phyloP scores from a whole-genome alignment of 192 early-diverging fungal species.

The Linnemannia schmuckeri region DNA sequence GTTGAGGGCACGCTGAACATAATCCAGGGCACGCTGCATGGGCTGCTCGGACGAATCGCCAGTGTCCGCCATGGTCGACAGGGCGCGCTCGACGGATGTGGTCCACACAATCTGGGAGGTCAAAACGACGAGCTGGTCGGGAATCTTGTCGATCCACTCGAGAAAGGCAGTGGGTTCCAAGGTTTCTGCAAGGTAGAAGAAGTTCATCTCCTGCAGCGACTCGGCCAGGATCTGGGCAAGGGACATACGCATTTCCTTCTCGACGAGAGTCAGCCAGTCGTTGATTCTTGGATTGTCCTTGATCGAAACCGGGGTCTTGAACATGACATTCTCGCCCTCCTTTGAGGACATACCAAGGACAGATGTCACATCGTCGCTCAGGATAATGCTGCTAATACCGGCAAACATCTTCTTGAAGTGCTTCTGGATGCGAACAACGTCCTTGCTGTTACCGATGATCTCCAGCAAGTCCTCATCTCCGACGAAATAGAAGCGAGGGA shows the following conservation, averaged over 20 bases:
- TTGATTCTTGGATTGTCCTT: constrained; percentile 93
- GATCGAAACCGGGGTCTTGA: constrained; percentile 84
- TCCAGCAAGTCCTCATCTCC: constrained; percentile 99
- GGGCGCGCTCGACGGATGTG: constrained; percentile 82
- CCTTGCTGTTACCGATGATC: constrained; percentile 98
- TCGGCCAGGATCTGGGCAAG: constrained; percentile 83
- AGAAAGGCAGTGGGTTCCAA: constrained; percentile 73
- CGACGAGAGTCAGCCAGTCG: constrained; percentile 95
- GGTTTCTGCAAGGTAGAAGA: constrained; percentile 67
- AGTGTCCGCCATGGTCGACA: constrained; percentile 61
- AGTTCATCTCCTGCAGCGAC: constrained; percentile 76
- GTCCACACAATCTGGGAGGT: constrained; percentile 95
- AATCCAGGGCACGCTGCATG: constrained; percentile 68
- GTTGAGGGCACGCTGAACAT: constrained; percentile 81
- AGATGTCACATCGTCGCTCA: constrained; percentile 80
- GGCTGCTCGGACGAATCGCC: constrained; percentile 55
- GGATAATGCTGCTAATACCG: constrained; percentile 86
- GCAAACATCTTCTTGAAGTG: constrained; percentile 99
- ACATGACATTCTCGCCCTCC: constrained; percentile 91
- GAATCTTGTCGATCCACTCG: constrained; percentile 89
- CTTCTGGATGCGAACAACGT: constrained; percentile 95
- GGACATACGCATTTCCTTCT: constrained; percentile 94
- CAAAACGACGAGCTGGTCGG: constrained; percentile 94
- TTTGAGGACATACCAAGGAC: constrained; percentile 91
- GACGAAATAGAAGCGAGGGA: constrained; percentile 99